phyloP scores from a whole-genome alignment of 1,284 basidiomycete genomes.

The Neolentinus lepideus region DNA sequence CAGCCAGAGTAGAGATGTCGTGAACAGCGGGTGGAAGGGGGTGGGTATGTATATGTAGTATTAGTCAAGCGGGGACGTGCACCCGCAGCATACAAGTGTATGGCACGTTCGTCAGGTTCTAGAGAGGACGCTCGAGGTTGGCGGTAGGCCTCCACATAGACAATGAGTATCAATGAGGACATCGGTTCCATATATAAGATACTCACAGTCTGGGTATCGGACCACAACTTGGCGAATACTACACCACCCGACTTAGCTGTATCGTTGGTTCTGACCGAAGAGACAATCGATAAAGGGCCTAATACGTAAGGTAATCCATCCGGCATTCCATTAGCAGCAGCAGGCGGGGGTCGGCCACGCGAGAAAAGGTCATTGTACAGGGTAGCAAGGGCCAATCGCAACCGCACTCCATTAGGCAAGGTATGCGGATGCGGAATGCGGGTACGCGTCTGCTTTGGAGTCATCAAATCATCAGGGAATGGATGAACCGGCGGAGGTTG shows the following conservation, averaged over 20 bases:
- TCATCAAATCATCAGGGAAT: conserved; percentile 37
- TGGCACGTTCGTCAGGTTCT: neutral
- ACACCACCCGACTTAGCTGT: neutral
- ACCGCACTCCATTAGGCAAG: conserved; percentile 73
- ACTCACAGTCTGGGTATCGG: neutral
- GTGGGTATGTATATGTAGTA: neutral
- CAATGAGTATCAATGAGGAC: neutral
- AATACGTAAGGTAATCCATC: conserved; percentile 5
- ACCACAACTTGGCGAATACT: neutral
- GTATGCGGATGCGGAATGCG: conserved; percentile 40
- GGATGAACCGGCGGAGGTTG: conserved; percentile 58
- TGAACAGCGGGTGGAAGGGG: conserved; percentile 1
- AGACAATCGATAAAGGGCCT: neutral
- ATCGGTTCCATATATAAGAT: neutral
- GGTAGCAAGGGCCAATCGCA: conserved; percentile 62
- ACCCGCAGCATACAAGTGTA: neutral
- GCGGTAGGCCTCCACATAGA: neutral
- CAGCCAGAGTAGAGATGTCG: neutral
- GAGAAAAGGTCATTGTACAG: conserved; percentile 76
- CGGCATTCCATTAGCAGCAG: conserved; percentile 16
- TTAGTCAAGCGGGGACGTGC: neutral
- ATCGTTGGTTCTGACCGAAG: neutral
- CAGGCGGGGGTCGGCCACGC: conserved; percentile 51
- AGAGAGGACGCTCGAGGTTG: neutral
- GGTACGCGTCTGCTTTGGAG: conserved; percentile 13